Percentiles rank a stretch among this genome's conserved stretches.
Evolutionary conservation across 176 grass and related monocot species (phyloP).

Genomic region (Ampelocalamus luodianensis): DNA sequence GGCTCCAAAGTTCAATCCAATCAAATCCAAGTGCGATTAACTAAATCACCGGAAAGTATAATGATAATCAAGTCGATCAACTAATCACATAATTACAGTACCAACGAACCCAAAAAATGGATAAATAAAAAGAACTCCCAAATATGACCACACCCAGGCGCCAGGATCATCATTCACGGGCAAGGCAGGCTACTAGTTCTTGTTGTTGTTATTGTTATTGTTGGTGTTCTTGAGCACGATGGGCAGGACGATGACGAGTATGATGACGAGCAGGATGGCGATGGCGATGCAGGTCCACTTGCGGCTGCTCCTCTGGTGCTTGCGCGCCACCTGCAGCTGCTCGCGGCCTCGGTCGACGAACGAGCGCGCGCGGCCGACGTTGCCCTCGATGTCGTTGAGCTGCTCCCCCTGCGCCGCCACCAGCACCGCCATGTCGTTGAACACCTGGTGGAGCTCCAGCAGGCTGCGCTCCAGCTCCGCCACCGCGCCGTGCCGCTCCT

Average conservation of each 20-base stretch:
- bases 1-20: not conserved
- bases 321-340: slow-evolving; percentile 74
- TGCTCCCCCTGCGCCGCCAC: slow-evolving; percentile 88
- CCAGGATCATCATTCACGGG: not conserved
- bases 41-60: not conserved
- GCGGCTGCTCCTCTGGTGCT: slow-evolving; percentile 67
- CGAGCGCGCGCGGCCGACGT: slow-evolving; percentile 66
- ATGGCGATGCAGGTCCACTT: slow-evolving; percentile 83
- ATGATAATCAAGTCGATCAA: slow-evolving; percentile 8
- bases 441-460: slow-evolving; percentile 93
- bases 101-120: not conserved
- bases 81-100: slow-evolving; percentile 17
- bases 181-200: not conserved
- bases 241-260: slow-evolving; percentile 61
- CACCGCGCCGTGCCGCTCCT: slow-evolving; percentile 86
- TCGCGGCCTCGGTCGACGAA: slow-evolving; percentile 72
- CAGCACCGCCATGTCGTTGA: slow-evolving; percentile 95
- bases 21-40: not conserved
- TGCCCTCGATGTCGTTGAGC: slow-evolving; percentile 82
- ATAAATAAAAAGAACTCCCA: not conserved
- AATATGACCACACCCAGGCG: not conserved
- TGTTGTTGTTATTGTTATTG: slow-evolving; percentile 34
- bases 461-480: slow-evolving; percentile 72
- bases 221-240: slow-evolving; percentile 54
- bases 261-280: slow-evolving; percentile 57